phyloP scores from a whole-genome alignment of 805 yeast species.

The Candida suzukii region DNA sequence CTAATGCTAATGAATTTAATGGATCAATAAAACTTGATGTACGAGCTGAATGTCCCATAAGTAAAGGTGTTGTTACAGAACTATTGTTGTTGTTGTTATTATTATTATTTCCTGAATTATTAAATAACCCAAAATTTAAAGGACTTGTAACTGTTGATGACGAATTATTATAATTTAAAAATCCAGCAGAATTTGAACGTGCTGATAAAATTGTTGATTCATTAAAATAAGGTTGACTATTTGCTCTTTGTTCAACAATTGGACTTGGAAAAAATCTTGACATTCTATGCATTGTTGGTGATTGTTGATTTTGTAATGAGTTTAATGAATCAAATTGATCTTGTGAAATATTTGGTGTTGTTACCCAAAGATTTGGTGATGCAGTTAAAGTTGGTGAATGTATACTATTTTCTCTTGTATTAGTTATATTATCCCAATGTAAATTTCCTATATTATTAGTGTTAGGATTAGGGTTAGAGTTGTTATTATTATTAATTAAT shows the following conservation, averaged over 20 bases:
- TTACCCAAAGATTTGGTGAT: slow-evolving; percentile 20
- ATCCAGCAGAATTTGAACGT: slow-evolving; percentile 14
- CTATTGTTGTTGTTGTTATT: neutral
- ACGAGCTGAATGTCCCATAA: neutral
- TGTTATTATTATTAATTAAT: too few species aligned
- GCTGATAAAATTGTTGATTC: slow-evolving; percentile 2
- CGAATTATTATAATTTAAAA: slow-evolving; percentile 1
- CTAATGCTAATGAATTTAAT: neutral
- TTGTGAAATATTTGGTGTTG: slow-evolving; percentile 6
- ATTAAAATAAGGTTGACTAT: slow-evolving; percentile 1
- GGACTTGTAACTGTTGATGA: slow-evolving; percentile 10
- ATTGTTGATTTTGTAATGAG: slow-evolving; percentile 4
- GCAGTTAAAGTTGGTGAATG: neutral
- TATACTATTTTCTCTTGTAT: neutral
- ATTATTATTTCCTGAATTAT: neutral
- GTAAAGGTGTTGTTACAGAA: neutral
- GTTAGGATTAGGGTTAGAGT: too few species aligned
- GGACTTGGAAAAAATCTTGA: slow-evolving; percentile 31
- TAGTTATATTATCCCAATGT: neutral
- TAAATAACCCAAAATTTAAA: slow-evolving; percentile 12
- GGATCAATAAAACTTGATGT: slow-evolving; percentile 2
- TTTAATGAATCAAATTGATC: slow-evolving; percentile 5
- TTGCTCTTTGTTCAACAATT: slow-evolving; percentile 11
- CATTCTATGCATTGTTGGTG: slow-evolving; percentile 18
- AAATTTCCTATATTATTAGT: too few species aligned